Percentiles rank a stretch among this genome's conserved stretches.
These are phyloP conservation scores for Nemania sp. DNA, from an alignment of 2,329 filamentous ascomycete genomes.

Conservation along the genomic window DNA sequence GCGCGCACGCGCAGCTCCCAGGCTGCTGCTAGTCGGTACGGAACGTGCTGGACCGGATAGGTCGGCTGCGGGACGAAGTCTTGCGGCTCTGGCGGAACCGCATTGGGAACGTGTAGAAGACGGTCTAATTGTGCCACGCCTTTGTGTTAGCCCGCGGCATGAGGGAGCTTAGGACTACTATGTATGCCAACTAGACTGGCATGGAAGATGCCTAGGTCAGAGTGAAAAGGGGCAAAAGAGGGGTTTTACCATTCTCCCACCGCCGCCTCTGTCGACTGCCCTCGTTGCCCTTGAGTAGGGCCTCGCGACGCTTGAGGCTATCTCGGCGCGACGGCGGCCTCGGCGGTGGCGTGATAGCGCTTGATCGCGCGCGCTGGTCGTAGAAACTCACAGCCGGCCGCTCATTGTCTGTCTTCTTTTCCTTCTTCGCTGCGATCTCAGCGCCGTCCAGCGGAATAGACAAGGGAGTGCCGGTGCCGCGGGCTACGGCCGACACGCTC, in stretches of 20 bases:
- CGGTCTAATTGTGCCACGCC: slow-evolving; percentile 61
- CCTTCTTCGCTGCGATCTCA: slow-evolving; percentile 47
- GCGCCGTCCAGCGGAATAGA: slow-evolving; percentile 80
- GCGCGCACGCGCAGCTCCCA: slow-evolving; percentile 50
- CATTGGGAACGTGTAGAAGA: slow-evolving; percentile 83
- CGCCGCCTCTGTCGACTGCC: slow-evolving; percentile 82
- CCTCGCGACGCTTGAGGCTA: slow-evolving; percentile 66
- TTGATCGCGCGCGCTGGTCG: slow-evolving; percentile 32
- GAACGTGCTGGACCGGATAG: slow-evolving; percentile 75
- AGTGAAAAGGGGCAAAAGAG: slow-evolving; percentile 27
- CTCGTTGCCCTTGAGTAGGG: slow-evolving; percentile 84
- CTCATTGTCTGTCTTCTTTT: slow-evolving; percentile 31
- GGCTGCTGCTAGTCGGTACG: slow-evolving; percentile 77
- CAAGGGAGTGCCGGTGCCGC: slow-evolving; percentile 65
- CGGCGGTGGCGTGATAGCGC: slow-evolving; percentile 41
- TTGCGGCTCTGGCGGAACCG: slow-evolving; percentile 74
- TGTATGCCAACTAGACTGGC: no score
- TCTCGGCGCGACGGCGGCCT: slow-evolving; percentile 56
- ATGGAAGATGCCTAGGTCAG: background rate
- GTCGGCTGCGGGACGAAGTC: slow-evolving; percentile 87
- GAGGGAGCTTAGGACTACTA: no score
- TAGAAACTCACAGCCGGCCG: slow-evolving; percentile 37
- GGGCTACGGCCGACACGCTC: slow-evolving; percentile 57
- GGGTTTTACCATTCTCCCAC: slow-evolving; percentile 84
- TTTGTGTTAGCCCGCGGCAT: background rate